Evolutionary conservation across 768 basidiomycete species (phyloP).

Genomic region (Mycena vitilis): DNA sequence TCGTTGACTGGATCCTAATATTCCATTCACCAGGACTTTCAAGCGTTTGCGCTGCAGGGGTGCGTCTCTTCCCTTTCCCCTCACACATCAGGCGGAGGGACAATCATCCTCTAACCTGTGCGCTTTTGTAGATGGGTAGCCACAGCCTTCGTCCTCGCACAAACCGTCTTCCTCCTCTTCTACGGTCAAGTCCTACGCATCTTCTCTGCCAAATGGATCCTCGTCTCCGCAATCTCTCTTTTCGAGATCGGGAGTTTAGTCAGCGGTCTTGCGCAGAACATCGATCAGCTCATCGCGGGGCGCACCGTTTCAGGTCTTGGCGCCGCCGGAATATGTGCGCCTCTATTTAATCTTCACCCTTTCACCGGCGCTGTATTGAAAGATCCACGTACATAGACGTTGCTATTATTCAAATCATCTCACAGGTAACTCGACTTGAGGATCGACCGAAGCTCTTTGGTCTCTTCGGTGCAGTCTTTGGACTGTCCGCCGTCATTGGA

Average conservation of each 20-base stretch:
- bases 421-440: slow-evolving; percentile 42
- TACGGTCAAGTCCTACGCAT: slow-evolving; percentile 24
- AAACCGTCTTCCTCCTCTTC: slow-evolving; percentile 33
- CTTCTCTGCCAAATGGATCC: slow-evolving; percentile 34
- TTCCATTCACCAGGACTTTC: slow-evolving; percentile 6
- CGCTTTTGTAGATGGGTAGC: slow-evolving; percentile 11
- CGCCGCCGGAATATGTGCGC: slow-evolving; percentile 27
- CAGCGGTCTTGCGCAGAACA: slow-evolving; percentile 47
- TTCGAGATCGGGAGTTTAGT: slow-evolving; percentile 58
- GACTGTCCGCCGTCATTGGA: slow-evolving; percentile 41
- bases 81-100: too few relatives aligned
- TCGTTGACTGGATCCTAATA: background rate
- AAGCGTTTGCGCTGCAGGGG: slow-evolving; percentile 24
- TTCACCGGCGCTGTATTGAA: background rate
- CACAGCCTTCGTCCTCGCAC: slow-evolving; percentile 41
- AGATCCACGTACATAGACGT: slow-evolving; percentile 6
- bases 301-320: slow-evolving; percentile 37
- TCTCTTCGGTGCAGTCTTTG: slow-evolving; percentile 44
- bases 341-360: background rate
- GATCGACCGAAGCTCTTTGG: slow-evolving; percentile 39
- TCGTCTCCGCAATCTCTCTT: slow-evolving; percentile 34
- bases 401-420: slow-evolving; percentile 17
- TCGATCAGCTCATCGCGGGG: slow-evolving; percentile 51
- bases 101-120: too few relatives aligned
- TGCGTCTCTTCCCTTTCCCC: too few relatives aligned